These are phyloP conservation scores for Pseudogymnoascus sp. DNA, from an alignment of 2,329 filamentous ascomycete genomes.

Conservation along the genomic window DNA sequence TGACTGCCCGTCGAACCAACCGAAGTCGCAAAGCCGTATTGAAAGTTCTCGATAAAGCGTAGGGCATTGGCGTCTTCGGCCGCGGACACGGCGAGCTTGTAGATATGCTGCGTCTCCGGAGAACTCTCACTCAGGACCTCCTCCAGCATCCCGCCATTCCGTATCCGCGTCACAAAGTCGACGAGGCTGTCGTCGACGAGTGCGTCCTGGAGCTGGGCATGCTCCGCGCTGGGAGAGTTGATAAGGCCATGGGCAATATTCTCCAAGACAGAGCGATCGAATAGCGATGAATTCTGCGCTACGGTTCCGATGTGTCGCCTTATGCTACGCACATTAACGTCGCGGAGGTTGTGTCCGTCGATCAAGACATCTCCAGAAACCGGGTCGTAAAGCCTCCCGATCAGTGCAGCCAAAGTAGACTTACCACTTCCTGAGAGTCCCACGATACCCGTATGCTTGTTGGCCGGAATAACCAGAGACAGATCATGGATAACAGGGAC, in stretches of 20 bases:
- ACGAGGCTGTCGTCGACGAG: conserved; percentile 33
- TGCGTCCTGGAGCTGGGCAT: conserved; percentile 37
- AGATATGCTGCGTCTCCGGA: background rate
- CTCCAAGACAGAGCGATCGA: conserved; percentile 38
- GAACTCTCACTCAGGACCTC: conserved; percentile 10
- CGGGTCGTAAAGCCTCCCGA: conserved; percentile 40
- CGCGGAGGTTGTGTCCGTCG: conserved; percentile 18
- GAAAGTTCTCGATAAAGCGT: conserved; percentile 45
- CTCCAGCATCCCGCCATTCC: background rate
- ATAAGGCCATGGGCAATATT: conserved; percentile 45
- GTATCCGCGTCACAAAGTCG: conserved; percentile 34
- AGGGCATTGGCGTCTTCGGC: conserved; percentile 52
- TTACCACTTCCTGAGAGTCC: conserved; percentile 38
- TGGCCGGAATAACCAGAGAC: conserved; percentile 27
- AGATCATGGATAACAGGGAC: conserved; percentile 28
- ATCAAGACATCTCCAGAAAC: conserved; percentile 36
- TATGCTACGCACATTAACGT: conserved; percentile 21
- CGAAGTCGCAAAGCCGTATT: conserved; percentile 41
- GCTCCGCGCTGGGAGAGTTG: conserved; percentile 31
- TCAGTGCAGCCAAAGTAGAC: conserved; percentile 34
- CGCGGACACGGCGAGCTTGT: conserved; percentile 24
- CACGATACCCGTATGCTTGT: conserved; percentile 36
- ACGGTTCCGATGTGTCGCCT: conserved; percentile 15
- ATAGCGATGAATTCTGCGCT: conserved; percentile 23
- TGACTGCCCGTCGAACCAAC: conserved; percentile 48